Conservation (phyloP, 208 protist genomes). For the Tritrichomonas musculus region DNA sequence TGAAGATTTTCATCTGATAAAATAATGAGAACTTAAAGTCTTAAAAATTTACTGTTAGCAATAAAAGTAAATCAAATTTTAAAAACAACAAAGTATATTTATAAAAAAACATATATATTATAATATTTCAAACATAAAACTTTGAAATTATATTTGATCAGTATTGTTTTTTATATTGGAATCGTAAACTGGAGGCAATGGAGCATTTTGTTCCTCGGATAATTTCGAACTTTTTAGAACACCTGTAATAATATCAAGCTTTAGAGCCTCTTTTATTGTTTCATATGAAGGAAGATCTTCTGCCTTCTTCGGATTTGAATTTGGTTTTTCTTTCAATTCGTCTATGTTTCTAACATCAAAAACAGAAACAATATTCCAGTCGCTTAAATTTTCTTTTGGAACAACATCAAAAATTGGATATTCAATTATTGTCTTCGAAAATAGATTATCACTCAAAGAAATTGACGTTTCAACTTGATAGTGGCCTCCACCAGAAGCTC, state of each 20-base stretch:
- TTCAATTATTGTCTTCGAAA: conserved; percentile 19
- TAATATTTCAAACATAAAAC: too few species aligned
- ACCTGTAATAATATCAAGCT: neutral
- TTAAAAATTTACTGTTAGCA: too few species aligned
- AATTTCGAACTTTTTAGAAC: neutral
- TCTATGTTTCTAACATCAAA: neutral
- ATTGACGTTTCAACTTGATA: neutral
- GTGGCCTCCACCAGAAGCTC: neutral
- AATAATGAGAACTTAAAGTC: too few species aligned
- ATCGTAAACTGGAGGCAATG: too few species aligned
- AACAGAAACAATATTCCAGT: neutral
- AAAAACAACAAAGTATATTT: too few species aligned
- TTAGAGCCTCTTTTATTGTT: neutral
- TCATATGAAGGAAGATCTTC: neutral
- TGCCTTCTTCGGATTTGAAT: neutral
- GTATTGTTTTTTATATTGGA: too few species aligned
- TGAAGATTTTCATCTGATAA: too few species aligned
- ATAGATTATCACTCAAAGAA: neutral
- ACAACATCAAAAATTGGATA: neutral
- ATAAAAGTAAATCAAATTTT: too few species aligned
- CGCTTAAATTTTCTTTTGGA: neutral
- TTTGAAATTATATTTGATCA: too few species aligned
- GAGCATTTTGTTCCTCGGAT: too few species aligned
- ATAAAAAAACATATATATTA: too few species aligned
- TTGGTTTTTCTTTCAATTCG: neutral